These are phyloP conservation scores for Suillus clintonianus DNA, from an alignment of 768 basidiomycete species.

Conservation along the genomic window DNA sequence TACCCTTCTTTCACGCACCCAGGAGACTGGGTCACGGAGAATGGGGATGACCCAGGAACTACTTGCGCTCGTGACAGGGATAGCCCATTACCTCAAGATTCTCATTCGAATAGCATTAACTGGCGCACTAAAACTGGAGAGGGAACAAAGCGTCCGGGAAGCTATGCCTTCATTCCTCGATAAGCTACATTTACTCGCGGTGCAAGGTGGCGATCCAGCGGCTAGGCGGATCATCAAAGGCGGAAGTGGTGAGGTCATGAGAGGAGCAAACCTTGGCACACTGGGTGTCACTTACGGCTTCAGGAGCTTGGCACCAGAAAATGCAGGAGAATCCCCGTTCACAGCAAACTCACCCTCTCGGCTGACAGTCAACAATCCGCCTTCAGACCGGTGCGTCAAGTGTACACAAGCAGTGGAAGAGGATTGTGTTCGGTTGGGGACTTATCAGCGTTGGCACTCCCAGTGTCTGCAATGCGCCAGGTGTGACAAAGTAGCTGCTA, in stretches of 20 bases:
- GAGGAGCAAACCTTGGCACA: conserved; percentile 68
- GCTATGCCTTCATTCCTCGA: conserved; percentile 91
- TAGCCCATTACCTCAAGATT: conserved; percentile 99
- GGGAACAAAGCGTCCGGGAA: conserved; percentile 79
- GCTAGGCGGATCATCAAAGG: conserved; percentile 75
- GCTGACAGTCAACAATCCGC: conserved; percentile 65
- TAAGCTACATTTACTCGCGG: conserved; percentile 88
- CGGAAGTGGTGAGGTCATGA: conserved; percentile 64
- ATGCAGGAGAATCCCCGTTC: conserved; percentile 88
- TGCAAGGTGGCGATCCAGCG: conserved; percentile 79
- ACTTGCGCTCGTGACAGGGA: conserved; percentile 94
- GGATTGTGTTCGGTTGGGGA: conserved; percentile 92
- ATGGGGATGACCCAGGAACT: conserved; percentile 98
- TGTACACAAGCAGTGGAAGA: conserved; percentile 94
- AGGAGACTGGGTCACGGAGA: conserved; percentile 85
- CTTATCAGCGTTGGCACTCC: conserved; percentile 97
- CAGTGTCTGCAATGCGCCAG: conserved; percentile 83
- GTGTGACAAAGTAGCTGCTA: conserved; percentile 78
- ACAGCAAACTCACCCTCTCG: conserved; percentile 42
- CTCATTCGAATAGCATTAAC: conserved; percentile 97
- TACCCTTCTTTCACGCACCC: conserved; percentile 92
- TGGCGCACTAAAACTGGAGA: conserved; percentile 91
- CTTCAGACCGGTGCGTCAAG: conserved; percentile 88
- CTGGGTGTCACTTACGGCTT: conserved; percentile 91
- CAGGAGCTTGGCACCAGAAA: conserved; percentile 87